These are phyloP conservation scores for Macroventuria anomochaeta DNA, from an alignment of 2,329 filamentous ascomycete genomes.

Conservation along the genomic window DNA sequence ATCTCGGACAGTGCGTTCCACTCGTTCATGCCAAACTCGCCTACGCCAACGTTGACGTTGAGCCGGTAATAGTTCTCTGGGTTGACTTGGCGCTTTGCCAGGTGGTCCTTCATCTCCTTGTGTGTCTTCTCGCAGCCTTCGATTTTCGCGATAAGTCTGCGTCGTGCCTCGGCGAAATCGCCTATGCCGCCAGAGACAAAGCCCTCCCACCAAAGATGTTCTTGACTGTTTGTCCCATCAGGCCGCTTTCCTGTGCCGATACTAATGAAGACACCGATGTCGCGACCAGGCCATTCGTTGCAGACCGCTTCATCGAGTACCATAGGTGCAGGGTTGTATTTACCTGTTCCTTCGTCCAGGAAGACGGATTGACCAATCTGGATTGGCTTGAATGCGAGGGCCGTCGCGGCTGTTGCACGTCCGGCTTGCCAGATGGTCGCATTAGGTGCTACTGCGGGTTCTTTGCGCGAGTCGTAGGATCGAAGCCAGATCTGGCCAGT, in stretches of 20 bases:
- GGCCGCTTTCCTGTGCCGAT: conserved; percentile 91
- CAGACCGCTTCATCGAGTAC: conserved; percentile 87
- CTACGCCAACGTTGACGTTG: conserved; percentile 96
- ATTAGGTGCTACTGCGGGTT: conserved; percentile 87
- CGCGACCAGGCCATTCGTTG: conserved; percentile 94
- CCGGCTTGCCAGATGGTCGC: conserved; percentile 98
- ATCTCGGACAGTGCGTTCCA: conserved; percentile 95
- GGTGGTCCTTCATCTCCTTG: conserved; percentile 81
- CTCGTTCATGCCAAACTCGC: conserved; percentile 98
- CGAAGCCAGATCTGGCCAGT: conserved; percentile 74
- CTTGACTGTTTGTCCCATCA: conserved; percentile 70
- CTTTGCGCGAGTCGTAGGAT: conserved; percentile 93
- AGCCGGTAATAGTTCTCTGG: conserved; percentile 91
- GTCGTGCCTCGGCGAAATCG: conserved; percentile 88
- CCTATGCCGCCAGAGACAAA: conserved; percentile 75
- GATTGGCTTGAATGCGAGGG: conserved; percentile 93
- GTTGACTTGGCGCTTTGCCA: conserved; percentile 79
- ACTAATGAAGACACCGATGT: conserved; percentile 90
- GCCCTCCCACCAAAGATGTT: conserved; percentile 89
- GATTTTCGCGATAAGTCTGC: conserved; percentile 86
- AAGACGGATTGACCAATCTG: conserved; percentile 93
- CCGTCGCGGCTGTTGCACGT: conserved; percentile 89
- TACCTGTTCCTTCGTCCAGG: conserved; percentile 88
- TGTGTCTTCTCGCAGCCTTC: conserved; percentile 94
- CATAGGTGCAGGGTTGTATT: conserved; percentile 87